phyloP scores from a whole-genome alignment of 371 early-diverging fungal species.

The Circinella umbellata region DNA sequence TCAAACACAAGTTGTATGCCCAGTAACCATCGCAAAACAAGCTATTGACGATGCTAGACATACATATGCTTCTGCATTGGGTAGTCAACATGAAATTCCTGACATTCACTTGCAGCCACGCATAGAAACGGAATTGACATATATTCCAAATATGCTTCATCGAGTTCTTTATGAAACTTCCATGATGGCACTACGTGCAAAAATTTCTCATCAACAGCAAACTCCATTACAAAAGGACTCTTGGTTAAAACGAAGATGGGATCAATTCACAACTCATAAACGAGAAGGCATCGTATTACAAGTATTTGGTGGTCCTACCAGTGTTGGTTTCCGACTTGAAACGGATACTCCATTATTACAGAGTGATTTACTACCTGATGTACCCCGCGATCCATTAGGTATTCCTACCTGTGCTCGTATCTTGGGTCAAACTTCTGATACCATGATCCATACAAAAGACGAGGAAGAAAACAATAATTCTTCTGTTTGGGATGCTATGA shows the following conservation, averaged over 20 bases:
- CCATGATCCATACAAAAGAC: slow-evolving; percentile 27
- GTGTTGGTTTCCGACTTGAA: slow-evolving; percentile 41
- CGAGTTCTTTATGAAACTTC: slow-evolving; percentile 73
- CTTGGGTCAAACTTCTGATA: slow-evolving; percentile 52
- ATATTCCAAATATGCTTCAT: slow-evolving; percentile 69
- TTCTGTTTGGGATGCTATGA: slow-evolving; percentile 30
- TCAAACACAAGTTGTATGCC: slow-evolving; percentile 60
- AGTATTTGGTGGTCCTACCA: slow-evolving; percentile 48
- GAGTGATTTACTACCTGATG: slow-evolving; percentile 31
- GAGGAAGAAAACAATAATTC: slow-evolving; percentile 21
- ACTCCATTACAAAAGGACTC: neutral
- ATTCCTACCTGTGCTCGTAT: slow-evolving; percentile 50
- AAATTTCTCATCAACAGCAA: slow-evolving; percentile 22
- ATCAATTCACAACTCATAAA: slow-evolving; percentile 6
- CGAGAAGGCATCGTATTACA: slow-evolving; percentile 39
- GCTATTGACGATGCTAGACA: slow-evolving; percentile 67
- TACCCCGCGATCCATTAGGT: slow-evolving; percentile 47
- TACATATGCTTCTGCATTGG: slow-evolving; percentile 45
- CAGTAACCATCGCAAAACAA: slow-evolving; percentile 63
- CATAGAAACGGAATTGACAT: slow-evolving; percentile 53
- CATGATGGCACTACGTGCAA: slow-evolving; percentile 58
- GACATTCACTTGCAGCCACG: slow-evolving; percentile 19
- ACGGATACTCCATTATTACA: slow-evolving; percentile 28
- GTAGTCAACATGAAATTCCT: slow-evolving; percentile 17
- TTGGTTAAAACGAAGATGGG: neutral